These are phyloP conservation scores for Hamigera avellanea DNA, from an alignment of 495 filamentous ascomycete genomes.

Conservation along the genomic window DNA sequence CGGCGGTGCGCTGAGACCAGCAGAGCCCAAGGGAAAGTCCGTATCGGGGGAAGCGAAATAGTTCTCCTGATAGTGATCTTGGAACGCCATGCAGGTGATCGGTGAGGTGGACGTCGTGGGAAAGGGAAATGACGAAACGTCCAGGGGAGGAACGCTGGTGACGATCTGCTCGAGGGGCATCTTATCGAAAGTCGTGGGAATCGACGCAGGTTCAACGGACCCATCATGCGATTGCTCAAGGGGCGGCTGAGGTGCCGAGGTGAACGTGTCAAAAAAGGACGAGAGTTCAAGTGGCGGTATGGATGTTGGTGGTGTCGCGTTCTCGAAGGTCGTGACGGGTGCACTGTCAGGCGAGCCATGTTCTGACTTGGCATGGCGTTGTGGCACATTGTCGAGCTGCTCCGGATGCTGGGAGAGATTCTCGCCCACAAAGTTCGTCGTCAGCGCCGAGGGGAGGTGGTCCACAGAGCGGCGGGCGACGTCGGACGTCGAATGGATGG, in stretches of 20 bases:
- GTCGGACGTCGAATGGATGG: conserved; percentile 48
- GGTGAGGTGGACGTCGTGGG: conserved; percentile 25
- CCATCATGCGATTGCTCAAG: conserved; percentile 23
- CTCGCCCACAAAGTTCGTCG: conserved; percentile 26
- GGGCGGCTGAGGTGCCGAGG: conserved; percentile 33
- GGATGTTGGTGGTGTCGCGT: conserved; percentile 45
- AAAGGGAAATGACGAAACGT: conserved; percentile 25
- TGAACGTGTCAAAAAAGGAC: conserved; percentile 43
- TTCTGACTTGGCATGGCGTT: conserved; percentile 54
- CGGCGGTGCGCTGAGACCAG: conserved; percentile 48
- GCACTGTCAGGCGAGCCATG: conserved; percentile 57
- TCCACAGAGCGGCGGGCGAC: conserved; percentile 59
- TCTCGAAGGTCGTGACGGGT: conserved; percentile 40
- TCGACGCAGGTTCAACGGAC: conserved; percentile 11
- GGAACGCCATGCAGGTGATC: conserved; percentile 30
- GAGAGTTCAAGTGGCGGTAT: conserved; percentile 56
- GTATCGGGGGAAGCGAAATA: conserved; percentile 42
- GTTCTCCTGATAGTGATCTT: conserved; percentile 30
- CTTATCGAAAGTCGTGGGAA: conserved; percentile 20
- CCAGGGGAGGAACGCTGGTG: conserved; percentile 26
- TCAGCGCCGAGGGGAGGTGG: conserved; percentile 41
- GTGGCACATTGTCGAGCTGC: conserved; percentile 34
- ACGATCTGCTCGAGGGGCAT: conserved; percentile 26
- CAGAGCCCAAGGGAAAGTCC: conserved; percentile 55
- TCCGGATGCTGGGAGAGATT: conserved; percentile 24